These are phyloP conservation scores for Melampsora abietis-canadensis DNA, from an alignment of 1,284 basidiomycete genomes.

Conservation along the genomic window DNA sequence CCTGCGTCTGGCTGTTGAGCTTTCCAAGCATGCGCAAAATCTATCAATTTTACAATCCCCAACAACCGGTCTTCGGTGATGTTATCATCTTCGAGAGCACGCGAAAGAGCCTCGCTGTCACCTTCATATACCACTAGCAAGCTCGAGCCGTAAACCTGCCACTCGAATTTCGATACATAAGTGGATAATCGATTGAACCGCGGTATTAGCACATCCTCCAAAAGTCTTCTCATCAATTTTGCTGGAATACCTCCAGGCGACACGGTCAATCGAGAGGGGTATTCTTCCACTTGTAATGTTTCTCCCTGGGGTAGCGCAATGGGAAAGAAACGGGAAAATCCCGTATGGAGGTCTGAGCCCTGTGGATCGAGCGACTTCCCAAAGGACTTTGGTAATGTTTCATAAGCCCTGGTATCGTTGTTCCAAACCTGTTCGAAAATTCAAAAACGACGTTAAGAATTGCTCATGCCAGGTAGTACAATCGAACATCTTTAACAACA, in stretches of 20 bases:
- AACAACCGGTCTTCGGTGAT: not conserved
- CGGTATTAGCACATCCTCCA: slow-evolving; percentile 19
- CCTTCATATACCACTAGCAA: slow-evolving; percentile 32
- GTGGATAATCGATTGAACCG: slow-evolving; percentile 6
- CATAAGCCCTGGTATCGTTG: slow-evolving; percentile 18
- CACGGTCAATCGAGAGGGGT: not conserved
- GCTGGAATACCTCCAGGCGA: slow-evolving; percentile 10
- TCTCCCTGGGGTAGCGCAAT: not conserved
- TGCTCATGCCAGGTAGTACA: not conserved
- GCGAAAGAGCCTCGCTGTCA: slow-evolving; percentile 12
- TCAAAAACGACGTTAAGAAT: not conserved
- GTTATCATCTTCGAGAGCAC: not conserved
- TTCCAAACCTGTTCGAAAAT: slow-evolving; percentile 22
- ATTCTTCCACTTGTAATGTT: not conserved
- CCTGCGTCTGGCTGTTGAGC: slow-evolving; percentile 23
- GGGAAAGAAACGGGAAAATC: slow-evolving; percentile 29
- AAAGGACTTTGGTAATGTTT: slow-evolving; percentile 21
- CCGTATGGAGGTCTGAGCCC: slow-evolving; percentile 12
- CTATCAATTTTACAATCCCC: slow-evolving; percentile 25
- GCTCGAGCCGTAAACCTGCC: slow-evolving; percentile 35
- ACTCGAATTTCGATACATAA: slow-evolving; percentile 22
- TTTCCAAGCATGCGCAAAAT: slow-evolving; percentile 27
- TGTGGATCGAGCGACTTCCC: slow-evolving; percentile 29
- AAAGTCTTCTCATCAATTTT: slow-evolving; percentile 8
- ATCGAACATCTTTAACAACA: too few species aligned